A percentile compares a stretch with the other conserved stretches of the same genome.
phyloP scores from a whole-genome alignment of 768 basidiomycete species.

The Lactarius vividus region DNA sequence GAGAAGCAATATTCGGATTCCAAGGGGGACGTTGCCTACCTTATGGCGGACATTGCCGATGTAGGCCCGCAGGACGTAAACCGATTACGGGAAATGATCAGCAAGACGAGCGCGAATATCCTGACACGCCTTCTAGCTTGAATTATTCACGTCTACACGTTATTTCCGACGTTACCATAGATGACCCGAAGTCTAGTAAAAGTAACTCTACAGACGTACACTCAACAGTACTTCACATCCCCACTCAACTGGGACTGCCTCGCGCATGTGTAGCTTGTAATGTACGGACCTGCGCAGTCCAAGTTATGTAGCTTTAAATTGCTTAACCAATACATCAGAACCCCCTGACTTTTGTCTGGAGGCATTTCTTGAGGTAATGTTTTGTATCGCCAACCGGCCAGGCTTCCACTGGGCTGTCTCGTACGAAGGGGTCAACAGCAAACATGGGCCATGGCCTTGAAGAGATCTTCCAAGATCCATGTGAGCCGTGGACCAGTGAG shows the following conservation, averaged over 20 bases:
- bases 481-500: constrained; percentile 81
- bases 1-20: constrained; percentile 99
- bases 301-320: constrained; percentile 15
- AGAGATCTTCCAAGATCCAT: constrained; percentile 80
- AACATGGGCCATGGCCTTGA: constrained; percentile 62
- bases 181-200: not conserved
- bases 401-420: constrained; percentile 22
- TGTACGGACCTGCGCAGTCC: not conserved
- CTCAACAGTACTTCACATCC: constrained; percentile 15
- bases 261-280: constrained; percentile 18
- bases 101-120: constrained; percentile 79
- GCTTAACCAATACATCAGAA: constrained; percentile 2
- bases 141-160: constrained; percentile 5
- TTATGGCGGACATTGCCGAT: constrained; percentile 95
- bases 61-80: constrained; percentile 81
- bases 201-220: constrained; percentile 2
- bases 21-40: constrained; percentile 88
- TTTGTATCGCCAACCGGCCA: constrained; percentile 55
- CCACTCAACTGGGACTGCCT: constrained; percentile 26
- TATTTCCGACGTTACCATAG: not conserved
- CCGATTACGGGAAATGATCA: constrained; percentile 74
- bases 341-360: constrained; percentile 53
- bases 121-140: constrained; percentile 79
- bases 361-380: constrained; percentile 62
- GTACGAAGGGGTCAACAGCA: constrained; percentile 71